Evolutionary conservation across 331 rosid species (phyloP).

Genomic region (Erythrophleum ivorense): DNA sequence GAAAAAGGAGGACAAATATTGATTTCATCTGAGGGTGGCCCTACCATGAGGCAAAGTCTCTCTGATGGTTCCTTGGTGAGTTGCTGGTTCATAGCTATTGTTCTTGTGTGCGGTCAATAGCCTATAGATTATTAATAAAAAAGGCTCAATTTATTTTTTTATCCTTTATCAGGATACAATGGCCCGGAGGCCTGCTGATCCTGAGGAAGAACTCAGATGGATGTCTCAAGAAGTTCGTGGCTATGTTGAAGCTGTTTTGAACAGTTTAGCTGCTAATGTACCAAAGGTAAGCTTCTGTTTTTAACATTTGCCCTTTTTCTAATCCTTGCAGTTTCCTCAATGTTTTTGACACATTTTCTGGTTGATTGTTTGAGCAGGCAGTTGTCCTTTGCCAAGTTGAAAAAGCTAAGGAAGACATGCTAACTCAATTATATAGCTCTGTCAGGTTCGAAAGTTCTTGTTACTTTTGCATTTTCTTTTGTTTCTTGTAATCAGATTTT

Average conservation of each 20-base stretch:
- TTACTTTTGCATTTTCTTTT: constrained; percentile 19
- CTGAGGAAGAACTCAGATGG: constrained; percentile 99
- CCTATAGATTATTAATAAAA: constrained; percentile 1
- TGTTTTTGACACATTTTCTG: constrained; percentile 37
- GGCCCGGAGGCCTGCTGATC: constrained; percentile 95
- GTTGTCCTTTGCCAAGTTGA: constrained; percentile 99
- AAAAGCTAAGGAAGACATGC: constrained; percentile 98
- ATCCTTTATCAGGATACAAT: constrained; percentile 69
- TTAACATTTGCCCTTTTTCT: background rate
- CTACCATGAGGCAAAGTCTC: constrained; percentile 78
- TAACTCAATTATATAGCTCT: constrained; percentile 94
- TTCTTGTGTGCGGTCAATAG: background rate
- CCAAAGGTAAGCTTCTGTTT: constrained; percentile 68
- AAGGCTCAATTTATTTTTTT: constrained; percentile 1
- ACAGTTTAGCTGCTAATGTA: constrained; percentile 98
- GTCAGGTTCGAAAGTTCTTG: constrained; percentile 66
- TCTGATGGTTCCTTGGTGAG: constrained; percentile 99
- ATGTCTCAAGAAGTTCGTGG: constrained; percentile 99
- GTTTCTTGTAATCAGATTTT: constrained; percentile 17
- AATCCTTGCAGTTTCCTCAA: background rate
- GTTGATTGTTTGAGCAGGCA: constrained; percentile 71
- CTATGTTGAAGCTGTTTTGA: constrained; percentile 96
- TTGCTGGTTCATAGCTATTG: constrained; percentile 28
- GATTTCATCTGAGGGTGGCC: constrained; percentile 60
- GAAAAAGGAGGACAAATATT: constrained; percentile 73